These are phyloP conservation scores for Penicillium macrosclerotiorum DNA, from an alignment of 495 filamentous ascomycete species.

Conservation along the genomic window DNA sequence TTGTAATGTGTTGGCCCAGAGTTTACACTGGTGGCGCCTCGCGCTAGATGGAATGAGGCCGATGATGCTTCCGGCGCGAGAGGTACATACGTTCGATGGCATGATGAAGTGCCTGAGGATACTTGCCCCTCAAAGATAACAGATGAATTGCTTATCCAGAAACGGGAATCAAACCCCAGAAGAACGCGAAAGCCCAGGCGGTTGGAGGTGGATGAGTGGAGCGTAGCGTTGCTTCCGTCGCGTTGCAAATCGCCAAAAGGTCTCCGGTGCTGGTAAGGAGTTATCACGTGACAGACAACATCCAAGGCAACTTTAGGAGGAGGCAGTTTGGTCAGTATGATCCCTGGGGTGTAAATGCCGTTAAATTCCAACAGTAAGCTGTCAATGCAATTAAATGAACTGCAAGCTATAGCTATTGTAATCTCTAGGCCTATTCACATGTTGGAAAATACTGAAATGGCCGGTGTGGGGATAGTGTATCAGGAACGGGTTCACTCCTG, in stretches of 20 bases:
- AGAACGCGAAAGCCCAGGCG: background rate
- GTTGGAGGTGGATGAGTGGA: conserved; percentile 4
- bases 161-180: background rate
- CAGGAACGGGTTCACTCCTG: no score
- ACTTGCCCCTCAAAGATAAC: background rate
- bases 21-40: no score
- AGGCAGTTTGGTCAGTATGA: no score
- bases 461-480: no score
- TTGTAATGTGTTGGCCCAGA: no score
- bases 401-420: no score
- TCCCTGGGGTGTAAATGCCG: no score
- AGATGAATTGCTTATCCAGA: background rate
- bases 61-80: conserved; percentile 5
- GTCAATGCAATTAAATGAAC: no score
- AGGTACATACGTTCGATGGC: conserved; percentile 46
- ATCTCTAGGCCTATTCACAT: no score
- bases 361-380: no score
- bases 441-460: no score
- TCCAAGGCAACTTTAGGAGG: no score
- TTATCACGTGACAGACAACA: conserved; percentile 21
- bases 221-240: conserved; percentile 9
- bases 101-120: conserved; percentile 22
- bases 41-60: background rate
- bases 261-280: background rate
- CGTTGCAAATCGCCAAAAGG: conserved; percentile 8